Base-by-base conservation (phyloP, 495 filamentous ascomycete species). In the Penicillium verhagenii region DNA sequence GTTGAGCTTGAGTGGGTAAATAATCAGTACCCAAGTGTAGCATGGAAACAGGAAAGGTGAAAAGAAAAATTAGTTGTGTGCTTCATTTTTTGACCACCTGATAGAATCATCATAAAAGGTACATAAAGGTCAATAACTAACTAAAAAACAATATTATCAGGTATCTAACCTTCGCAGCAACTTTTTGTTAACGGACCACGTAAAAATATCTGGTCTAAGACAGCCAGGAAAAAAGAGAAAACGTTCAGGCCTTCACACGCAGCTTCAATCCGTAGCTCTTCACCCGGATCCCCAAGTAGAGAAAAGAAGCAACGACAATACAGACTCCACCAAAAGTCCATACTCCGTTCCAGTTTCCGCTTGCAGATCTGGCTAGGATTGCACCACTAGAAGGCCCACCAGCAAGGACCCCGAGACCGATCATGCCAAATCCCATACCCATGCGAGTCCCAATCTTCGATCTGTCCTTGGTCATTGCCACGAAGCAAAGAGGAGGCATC, bases 301-400 rank as follows among this genome's bases (percentile, higher is more conserved):
- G 29, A 4, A 58, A 29, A n/a, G 53, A 53, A 51, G 57, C 57
- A 5, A 52, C 44, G 40, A 35, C 37, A 3, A 26, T 31, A 18
- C 47, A 18, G 11, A 54, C 54, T 24, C 61, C 58, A 9, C 57
- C 61, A 52, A 47, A 64, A 11, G 53, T 48, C 53, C 53, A 64
- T 18, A 64, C 31, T 11, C 45, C 50, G 13, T 44, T 54, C 50
- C 53, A 64, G 18, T 58, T 49, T 1, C 28, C 33, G 19, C 21
- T 37, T 10, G 13, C 20, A 9, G 40, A 44, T 8, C 26, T n/a
- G 10, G 42, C 67, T 28, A 80, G 46, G 24, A 85, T 82, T 0
- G 63, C 68, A 14, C 71, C 72, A 6, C 60, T 70, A 43, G 59
- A 63, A 11, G 71, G 69, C 11, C 64, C 59, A 6, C 71, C 70